These are phyloP conservation scores for Globisporangium okanoganense DNA, from an alignment of 352 stramenopile species.

Conservation along the genomic window DNA sequence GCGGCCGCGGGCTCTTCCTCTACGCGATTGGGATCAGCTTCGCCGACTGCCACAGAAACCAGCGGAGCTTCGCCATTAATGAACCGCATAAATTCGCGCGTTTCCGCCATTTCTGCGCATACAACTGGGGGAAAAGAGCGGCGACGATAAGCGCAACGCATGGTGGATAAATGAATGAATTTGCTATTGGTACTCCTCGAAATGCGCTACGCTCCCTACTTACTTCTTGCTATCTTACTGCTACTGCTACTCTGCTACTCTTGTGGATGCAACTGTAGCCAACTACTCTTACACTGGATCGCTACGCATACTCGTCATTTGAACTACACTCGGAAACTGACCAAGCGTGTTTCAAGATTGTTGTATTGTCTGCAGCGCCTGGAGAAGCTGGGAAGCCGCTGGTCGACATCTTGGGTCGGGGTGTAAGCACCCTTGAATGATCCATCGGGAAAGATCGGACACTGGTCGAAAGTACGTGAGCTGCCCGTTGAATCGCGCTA, in stretches of 20 bases:
- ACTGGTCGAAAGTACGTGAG: conserved; percentile 34
- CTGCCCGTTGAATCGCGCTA: conserved; percentile 28
- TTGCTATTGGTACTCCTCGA: conserved; percentile 3
- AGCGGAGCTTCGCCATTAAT: conserved; percentile 30
- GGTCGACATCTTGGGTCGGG: conserved; percentile 59
- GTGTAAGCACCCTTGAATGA: conserved; percentile 66
- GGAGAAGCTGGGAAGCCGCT: conserved; percentile 54
- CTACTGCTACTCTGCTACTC: conserved; percentile 8
- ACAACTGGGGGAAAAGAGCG: conserved; percentile 32
- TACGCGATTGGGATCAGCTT: conserved; percentile 41
- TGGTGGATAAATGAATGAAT: not conserved
- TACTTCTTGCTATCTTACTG: conserved; percentile 7
- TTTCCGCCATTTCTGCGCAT: conserved; percentile 55
- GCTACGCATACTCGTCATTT: conserved; percentile 12
- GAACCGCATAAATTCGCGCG: conserved; percentile 58
- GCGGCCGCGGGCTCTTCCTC: conserved; percentile 49
- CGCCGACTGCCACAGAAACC: conserved; percentile 25
- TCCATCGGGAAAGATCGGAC: conserved; percentile 58
- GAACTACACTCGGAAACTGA: conserved; percentile 9
- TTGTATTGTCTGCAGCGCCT: conserved; percentile 40
- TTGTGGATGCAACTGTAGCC: conserved; percentile 3
- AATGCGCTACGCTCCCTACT: not conserved
- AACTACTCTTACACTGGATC: conserved; percentile 14
- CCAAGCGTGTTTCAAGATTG: conserved; percentile 6
- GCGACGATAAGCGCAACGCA: not conserved